Base-by-base conservation (phyloP, 2,329 filamentous ascomycete species). In the Sclerotinia sclerotiorum region DNA sequence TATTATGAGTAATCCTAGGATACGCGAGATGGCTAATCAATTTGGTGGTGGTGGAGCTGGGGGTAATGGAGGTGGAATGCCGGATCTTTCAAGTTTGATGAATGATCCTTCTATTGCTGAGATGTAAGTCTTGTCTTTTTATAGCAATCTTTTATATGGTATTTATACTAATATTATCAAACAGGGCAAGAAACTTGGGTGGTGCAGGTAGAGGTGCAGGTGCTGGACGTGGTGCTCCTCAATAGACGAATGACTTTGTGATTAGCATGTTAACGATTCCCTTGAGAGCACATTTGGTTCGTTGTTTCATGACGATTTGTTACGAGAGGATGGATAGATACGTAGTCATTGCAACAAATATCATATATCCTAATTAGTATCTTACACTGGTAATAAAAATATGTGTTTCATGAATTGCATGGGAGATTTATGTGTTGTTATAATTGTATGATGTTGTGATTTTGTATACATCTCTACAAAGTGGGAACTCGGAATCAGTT, bases 1-100 rank as follows among this genome's bases (percentile, higher is more conserved):
- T 79, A 81, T 99, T 69, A 97, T 99, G 94, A 93, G 84, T 84
- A 98, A 99, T 83, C 95, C 95, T 3, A 87, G 89, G 70, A 82
- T 98, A 71, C 86, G 92, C 68, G 88, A 96, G 78, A 94, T 97
- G 93, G 93, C 93, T 57, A 88, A 90, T 77, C 87, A 86, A 74
- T 93, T 97, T 77, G 87, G 86, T 70, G 82, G 84, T 77, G 87
- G 86, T 70, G 77, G 72, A 70, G 82, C 84, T 61, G 90, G 90
- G 39, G 78, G 74, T 39, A 73, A 70, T 55, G 77, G 74, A 42
- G 90, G 91, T 55, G 94, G 94, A 63, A 93, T 97, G 90, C 95
- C 95, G 10, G 93, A 98, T 79, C 83, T 98, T 77, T 84, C 86
- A 68, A 85, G 85, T 72, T 82, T 99, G 79, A 97, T 99, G 95